Percentiles rank a stretch among this genome's conserved stretches.
These are phyloP conservation scores for Cantharellus cinnabarinus DNA, from an alignment of 768 basidiomycete species.

Conservation along the genomic window DNA sequence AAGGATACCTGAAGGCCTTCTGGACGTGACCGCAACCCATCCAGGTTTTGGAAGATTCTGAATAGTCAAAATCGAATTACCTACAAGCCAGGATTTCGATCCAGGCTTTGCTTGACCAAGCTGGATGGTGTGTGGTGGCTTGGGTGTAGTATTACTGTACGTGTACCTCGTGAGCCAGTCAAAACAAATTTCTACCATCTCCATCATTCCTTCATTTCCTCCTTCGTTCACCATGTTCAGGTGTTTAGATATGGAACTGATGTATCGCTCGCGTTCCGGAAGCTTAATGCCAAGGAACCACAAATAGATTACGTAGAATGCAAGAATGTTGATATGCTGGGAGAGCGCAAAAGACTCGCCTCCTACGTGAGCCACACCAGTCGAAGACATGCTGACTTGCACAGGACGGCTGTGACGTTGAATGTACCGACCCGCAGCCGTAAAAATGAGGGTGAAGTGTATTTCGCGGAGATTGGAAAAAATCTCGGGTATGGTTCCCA, in stretches of 20 bases:
- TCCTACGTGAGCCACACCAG: conserved; percentile 19
- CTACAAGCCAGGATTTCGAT: conserved; percentile 63
- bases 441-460: conserved; percentile 87
- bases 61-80: conserved; percentile 69
- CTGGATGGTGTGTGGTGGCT: conserved; percentile 48
- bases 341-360: conserved; percentile 65
- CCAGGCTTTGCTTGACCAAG: conserved; percentile 15
- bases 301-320: conserved; percentile 76
- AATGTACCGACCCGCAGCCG: conserved; percentile 82
- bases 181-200: conserved; percentile 87
- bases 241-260: conserved; percentile 71
- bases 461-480: conserved; percentile 80
- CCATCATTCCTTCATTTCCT: conserved; percentile 44
- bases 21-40: conserved; percentile 73
- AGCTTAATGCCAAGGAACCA: conserved; percentile 88
- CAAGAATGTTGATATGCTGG: conserved; percentile 76
- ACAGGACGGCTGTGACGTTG: conserved; percentile 63
- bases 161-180: conserved; percentile 94
- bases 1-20: conserved; percentile 77
- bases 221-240: conserved; percentile 72
- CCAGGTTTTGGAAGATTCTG: conserved; percentile 50
- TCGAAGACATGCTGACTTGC: conserved; percentile 10
- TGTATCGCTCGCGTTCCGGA: conserved; percentile 56
- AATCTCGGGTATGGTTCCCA: conserved; percentile 58
- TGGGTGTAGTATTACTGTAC: conserved; percentile 83